Percentiles rank a stretch among this genome's conserved stretches.
These are phyloP conservation scores for Sistotremastrum suecicum DNA, from an alignment of 768 basidiomycete genomes.

Conservation along the genomic window DNA sequence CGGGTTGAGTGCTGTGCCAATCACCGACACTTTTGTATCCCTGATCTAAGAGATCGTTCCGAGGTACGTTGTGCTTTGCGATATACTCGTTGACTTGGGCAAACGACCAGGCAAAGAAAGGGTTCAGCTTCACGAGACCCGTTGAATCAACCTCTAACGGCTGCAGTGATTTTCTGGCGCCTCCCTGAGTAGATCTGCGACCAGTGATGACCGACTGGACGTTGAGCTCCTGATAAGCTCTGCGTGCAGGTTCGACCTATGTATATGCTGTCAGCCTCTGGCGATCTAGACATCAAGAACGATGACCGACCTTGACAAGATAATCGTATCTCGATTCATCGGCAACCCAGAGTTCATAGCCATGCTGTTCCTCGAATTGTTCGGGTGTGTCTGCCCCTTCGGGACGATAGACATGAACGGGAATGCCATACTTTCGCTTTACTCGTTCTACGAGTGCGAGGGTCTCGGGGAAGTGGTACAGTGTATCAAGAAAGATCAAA, in stretches of 20 bases:
- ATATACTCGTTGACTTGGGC: conserved; percentile 74
- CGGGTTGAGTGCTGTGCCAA: conserved; percentile 85
- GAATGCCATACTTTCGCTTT: conserved; percentile 54
- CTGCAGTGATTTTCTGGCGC: conserved; percentile 65
- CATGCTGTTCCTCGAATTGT: conserved; percentile 73
- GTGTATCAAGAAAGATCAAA: conserved; percentile 90
- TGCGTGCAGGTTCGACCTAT: conserved; percentile 84
- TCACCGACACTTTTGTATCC: conserved; percentile 96
- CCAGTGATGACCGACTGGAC: conserved; percentile 92
- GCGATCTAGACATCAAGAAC: background rate
- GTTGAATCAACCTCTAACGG: conserved; percentile 86
- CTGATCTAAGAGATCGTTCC: conserved; percentile 74
- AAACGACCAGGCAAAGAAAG: conserved; percentile 83
- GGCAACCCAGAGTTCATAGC: conserved; percentile 72
- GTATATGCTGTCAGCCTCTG: background rate
- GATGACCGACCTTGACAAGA: conserved; percentile 60
- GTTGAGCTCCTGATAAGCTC: conserved; percentile 68
- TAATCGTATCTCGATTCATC: conserved; percentile 87
- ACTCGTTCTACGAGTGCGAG: conserved; percentile 81
- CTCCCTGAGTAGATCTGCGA: conserved; percentile 85
- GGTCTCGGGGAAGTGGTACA: conserved; percentile 93
- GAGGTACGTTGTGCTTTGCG: conserved; percentile 66
- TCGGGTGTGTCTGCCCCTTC: conserved; percentile 46
- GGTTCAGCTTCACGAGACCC: conserved; percentile 89
- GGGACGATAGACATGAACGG: conserved; percentile 69